Conservation (phyloP, 495 filamentous ascomycete species). For the Arthonia radiata region DNA sequence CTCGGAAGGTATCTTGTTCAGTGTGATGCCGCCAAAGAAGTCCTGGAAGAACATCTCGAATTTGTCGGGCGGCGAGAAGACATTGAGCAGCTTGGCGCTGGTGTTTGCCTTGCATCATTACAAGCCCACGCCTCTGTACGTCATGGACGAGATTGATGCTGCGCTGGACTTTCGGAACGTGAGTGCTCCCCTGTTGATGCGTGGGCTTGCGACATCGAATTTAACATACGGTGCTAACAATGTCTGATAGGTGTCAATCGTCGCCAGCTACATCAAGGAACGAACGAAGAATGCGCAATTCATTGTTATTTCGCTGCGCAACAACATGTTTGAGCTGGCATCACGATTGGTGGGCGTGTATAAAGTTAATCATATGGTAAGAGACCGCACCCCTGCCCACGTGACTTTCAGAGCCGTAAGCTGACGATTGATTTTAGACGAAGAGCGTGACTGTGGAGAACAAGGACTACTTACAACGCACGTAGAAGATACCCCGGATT, state of each 20-base stretch:
- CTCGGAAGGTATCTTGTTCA: constrained; percentile 87
- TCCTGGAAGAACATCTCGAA: constrained; percentile 98
- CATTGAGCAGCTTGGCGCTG: constrained; percentile 71
- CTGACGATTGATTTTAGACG: constrained; percentile 5
- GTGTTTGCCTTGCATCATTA: constrained; percentile 97
- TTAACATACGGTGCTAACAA: constrained; percentile 5
- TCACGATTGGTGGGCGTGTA: constrained; percentile 85
- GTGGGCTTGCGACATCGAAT: too few relatives aligned
- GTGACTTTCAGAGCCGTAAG: background rate
- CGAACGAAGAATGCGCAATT: constrained; percentile 98
- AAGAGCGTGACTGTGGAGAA: constrained; percentile 13
- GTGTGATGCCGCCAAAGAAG: constrained; percentile 98
- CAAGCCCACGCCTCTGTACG: constrained; percentile 89
- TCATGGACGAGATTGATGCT: constrained; percentile 99
- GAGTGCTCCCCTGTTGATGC: constrained; percentile 15
- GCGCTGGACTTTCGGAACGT: constrained; percentile 95
- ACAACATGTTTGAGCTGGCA: constrained; percentile 99
- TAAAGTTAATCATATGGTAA: constrained; percentile 94
- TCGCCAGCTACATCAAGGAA: constrained; percentile 96
- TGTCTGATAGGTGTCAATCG: constrained; percentile 73
- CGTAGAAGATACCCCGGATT: too few relatives aligned
- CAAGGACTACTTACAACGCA: constrained; percentile 60
- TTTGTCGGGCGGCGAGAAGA: constrained; percentile 88
- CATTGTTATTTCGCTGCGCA: constrained; percentile 89
- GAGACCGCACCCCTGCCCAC: constrained; percentile 4